These are phyloP conservation scores for Didymellaceae sp. DNA, from an alignment of 2,329 filamentous ascomycete species.

Conservation along the genomic window DNA sequence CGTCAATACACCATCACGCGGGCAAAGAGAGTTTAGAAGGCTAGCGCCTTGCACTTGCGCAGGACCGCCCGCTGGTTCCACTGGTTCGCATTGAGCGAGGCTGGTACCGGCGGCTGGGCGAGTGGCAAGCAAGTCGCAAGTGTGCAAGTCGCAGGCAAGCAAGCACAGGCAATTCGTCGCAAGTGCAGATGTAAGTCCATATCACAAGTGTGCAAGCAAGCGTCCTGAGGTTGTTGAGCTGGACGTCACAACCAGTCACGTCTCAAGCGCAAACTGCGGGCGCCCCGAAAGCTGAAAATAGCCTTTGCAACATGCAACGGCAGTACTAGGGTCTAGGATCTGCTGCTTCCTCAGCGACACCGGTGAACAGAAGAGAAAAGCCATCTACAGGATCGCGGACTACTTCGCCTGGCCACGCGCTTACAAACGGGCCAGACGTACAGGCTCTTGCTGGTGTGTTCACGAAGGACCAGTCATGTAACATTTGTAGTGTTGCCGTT, in stretches of 20 bases:
- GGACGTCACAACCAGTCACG: neutral
- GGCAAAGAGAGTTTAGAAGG: neutral
- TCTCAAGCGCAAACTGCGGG: too few relatives aligned
- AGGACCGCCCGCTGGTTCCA: constrained; percentile 15
- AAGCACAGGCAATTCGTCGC: too few relatives aligned
- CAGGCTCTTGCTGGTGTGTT: neutral
- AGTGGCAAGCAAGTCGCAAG: neutral
- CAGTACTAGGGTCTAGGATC: neutral
- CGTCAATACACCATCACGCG: constrained; percentile 12
- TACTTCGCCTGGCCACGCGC: too few relatives aligned
- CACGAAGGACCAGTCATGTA: constrained; percentile 1
- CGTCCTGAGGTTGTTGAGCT: too few relatives aligned
- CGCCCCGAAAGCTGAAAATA: neutral
- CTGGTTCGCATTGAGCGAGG: constrained; percentile 9
- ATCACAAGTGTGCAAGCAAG: neutral
- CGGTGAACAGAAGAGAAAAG: constrained; percentile 1
- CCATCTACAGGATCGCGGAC: too few relatives aligned
- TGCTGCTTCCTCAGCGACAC: neutral
- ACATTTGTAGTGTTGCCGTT: neutral
- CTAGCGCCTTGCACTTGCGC: constrained; percentile 13
- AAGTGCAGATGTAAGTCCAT: too few relatives aligned
- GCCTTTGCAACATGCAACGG: too few relatives aligned
- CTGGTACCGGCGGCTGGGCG: neutral
- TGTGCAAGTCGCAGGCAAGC: too few relatives aligned
- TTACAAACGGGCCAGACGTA: neutral